Conservation (phyloP, 495 filamentous ascomycete genomes). For the Neurospora sp. region DNA sequence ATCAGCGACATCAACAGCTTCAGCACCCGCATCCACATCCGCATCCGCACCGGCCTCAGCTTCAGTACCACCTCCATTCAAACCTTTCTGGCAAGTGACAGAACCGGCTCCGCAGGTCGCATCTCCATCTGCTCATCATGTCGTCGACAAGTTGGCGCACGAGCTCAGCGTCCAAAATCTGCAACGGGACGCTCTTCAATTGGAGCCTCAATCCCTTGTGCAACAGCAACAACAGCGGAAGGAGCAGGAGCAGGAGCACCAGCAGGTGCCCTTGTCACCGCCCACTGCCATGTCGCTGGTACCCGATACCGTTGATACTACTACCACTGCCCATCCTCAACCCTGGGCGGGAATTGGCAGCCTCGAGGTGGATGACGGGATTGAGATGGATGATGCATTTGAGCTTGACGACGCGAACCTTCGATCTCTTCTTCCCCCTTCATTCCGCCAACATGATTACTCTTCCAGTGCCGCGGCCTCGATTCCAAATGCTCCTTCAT, state of each 20-base stretch:
- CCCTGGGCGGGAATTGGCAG: not conserved
- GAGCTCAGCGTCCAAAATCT: slow-evolving; percentile 29
- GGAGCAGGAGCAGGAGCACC: not conserved
- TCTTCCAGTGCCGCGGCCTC: not conserved
- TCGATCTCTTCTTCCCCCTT: not conserved
- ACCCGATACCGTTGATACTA: not conserved
- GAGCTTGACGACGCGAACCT: not conserved
- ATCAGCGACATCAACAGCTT: not conserved
- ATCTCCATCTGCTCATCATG: not conserved
- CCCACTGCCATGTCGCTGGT: not conserved
- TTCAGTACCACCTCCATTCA: not conserved
- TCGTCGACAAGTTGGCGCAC: slow-evolving; percentile 22
- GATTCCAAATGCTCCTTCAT: not conserved
- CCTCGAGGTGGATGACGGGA: not conserved
- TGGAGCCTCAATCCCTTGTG: not conserved
- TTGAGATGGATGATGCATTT: not conserved
- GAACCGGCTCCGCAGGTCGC: not conserved
- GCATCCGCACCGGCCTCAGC: not conserved
- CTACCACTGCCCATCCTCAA: not conserved
- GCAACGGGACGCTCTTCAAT: slow-evolving; percentile 1
- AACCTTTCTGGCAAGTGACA: not conserved
- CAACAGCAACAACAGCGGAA: slow-evolving; percentile 1
- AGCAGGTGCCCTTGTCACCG: not conserved
- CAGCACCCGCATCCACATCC: not conserved
- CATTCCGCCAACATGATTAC: not conserved